Evolutionary conservation across 1,284 basidiomycete species (phyloP).

Genomic region (Mycena citricolor): DNA sequence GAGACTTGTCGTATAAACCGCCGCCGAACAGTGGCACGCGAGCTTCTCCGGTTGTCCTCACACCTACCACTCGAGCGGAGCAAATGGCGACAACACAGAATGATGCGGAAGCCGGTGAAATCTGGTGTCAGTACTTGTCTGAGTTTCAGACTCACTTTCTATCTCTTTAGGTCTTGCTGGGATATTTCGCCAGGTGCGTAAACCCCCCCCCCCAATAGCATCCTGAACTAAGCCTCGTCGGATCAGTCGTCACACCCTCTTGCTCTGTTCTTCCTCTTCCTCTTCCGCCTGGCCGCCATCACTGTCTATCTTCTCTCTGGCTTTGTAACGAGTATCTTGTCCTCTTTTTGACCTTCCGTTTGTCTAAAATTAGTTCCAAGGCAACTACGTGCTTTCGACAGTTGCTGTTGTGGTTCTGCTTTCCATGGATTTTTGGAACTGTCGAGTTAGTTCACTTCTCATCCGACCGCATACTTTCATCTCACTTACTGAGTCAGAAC

Average conservation of each 20-base stretch:
- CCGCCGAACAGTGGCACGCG: slow-evolving; percentile 32
- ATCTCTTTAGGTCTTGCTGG: slow-evolving; percentile 59
- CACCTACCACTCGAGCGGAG: slow-evolving; percentile 48
- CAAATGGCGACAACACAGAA: slow-evolving; percentile 51
- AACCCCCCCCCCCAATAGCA: too few relatives aligned
- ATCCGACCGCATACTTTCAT: slow-evolving; percentile 3
- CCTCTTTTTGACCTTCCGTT: not conserved
- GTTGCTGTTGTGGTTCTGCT: slow-evolving; percentile 89
- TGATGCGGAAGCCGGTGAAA: slow-evolving; percentile 74
- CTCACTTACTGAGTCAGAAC: slow-evolving; percentile 52
- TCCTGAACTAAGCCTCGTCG: too few relatives aligned
- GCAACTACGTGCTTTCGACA: slow-evolving; percentile 51
- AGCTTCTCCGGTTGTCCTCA: slow-evolving; percentile 51
- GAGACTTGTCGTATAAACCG: slow-evolving; percentile 35
- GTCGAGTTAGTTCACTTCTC: slow-evolving; percentile 55
- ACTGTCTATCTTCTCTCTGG: slow-evolving; percentile 39
- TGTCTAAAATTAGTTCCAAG: slow-evolving; percentile 2
- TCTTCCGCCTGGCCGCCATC: slow-evolving; percentile 85
- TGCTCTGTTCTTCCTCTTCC: slow-evolving; percentile 79
- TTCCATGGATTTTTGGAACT: slow-evolving; percentile 97
- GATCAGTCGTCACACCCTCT: slow-evolving; percentile 87
- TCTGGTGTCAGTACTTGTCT: slow-evolving; percentile 8
- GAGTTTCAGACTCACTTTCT: not conserved
- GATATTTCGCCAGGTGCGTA: slow-evolving; percentile 69
- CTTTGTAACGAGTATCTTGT: slow-evolving; percentile 19